A percentile compares a stretch with the other conserved stretches of the same genome.
These are phyloP conservation scores for Phytophthora litchii DNA, from an alignment of 352 stramenopile species.

Conservation along the genomic window DNA sequence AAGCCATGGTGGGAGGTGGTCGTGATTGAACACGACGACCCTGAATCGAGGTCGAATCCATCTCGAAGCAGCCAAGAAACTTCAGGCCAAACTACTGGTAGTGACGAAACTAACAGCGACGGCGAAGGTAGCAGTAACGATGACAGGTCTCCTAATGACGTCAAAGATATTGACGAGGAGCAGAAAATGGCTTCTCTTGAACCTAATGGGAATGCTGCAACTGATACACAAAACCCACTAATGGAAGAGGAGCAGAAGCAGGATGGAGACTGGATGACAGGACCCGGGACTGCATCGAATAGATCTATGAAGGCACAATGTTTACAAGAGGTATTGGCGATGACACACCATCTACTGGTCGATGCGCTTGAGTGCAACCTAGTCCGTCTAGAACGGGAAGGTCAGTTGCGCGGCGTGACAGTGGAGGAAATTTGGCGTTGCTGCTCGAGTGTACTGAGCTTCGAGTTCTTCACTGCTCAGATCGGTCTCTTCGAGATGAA, in stretches of 20 bases:
- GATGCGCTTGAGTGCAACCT: constrained; percentile 76
- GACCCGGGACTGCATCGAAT: not conserved
- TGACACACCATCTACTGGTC: constrained; percentile 69
- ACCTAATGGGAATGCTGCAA: not conserved
- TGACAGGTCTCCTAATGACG: constrained; percentile 28
- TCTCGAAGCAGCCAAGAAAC: constrained; percentile 5
- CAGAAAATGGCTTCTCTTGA: constrained; percentile 6
- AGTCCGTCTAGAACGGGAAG: constrained; percentile 63
- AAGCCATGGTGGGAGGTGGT: constrained; percentile 91
- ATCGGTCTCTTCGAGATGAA: constrained; percentile 98
- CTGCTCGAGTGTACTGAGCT: constrained; percentile 71
- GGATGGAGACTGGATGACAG: constrained; percentile 6
- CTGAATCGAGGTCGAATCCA: constrained; percentile 26
- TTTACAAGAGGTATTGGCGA: constrained; percentile 61
- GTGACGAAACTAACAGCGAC: constrained; percentile 37
- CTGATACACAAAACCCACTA: not conserved
- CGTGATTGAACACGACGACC: constrained; percentile 62
- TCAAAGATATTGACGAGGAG: constrained; percentile 30
- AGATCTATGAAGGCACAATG: constrained; percentile 43
- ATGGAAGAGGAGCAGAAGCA: constrained; percentile 19
- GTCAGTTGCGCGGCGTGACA: constrained; percentile 56
- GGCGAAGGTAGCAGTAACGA: constrained; percentile 23
- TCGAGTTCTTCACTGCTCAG: constrained; percentile 89
- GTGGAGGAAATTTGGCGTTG: constrained; percentile 66
- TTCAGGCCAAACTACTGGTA: constrained; percentile 20